These are phyloP conservation scores for Raphidocelis subcapitata DNA, from an alignment of 139 green algal species.

Conservation along the genomic window DNA sequence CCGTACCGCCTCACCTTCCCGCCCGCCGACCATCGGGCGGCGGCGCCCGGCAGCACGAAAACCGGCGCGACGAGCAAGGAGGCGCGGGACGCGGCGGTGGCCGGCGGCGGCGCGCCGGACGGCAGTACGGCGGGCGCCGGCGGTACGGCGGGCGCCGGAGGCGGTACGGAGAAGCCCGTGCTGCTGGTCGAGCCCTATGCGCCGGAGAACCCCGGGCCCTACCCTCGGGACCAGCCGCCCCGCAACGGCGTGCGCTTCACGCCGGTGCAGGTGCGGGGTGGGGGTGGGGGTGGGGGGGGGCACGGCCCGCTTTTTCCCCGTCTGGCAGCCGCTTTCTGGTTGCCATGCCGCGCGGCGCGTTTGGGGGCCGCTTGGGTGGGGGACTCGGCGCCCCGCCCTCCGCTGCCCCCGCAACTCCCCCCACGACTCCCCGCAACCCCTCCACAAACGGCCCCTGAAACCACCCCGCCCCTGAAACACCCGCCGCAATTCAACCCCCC, in stretches of 20 bases:
- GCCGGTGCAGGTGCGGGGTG: conserved; percentile 66
- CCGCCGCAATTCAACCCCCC: no score
- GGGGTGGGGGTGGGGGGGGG: no score
- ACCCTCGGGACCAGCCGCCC: conserved; percentile 79
- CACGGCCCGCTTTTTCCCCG: no score
- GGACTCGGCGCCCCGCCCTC: no score
- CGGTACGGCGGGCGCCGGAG: background rate
- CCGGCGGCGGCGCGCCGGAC: conserved; percentile 20
- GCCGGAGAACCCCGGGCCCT: conserved; percentile 83
- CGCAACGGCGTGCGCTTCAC: conserved; percentile 93
- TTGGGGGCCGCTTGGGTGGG: no score
- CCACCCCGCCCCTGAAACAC: no score
- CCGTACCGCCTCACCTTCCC: conserved; percentile 91
- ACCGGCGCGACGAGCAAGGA: conserved; percentile 7
- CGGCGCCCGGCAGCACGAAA: conserved; percentile 20
- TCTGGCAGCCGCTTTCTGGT: no score
- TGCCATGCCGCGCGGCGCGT: no score
- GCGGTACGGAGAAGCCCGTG: conserved; percentile 6
- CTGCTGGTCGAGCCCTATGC: conserved; percentile 79
- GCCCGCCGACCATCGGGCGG: background rate
- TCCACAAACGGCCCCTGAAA: no score
- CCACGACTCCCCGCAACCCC: no score
- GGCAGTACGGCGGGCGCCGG: background rate
- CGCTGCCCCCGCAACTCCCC: no score
- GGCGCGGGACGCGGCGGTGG: background rate